Evolutionary conservation across 805 yeast species (phyloP), one percentile per base, ranked within the genome.

Genomic region (Maudiozyma bulderi): DNA sequence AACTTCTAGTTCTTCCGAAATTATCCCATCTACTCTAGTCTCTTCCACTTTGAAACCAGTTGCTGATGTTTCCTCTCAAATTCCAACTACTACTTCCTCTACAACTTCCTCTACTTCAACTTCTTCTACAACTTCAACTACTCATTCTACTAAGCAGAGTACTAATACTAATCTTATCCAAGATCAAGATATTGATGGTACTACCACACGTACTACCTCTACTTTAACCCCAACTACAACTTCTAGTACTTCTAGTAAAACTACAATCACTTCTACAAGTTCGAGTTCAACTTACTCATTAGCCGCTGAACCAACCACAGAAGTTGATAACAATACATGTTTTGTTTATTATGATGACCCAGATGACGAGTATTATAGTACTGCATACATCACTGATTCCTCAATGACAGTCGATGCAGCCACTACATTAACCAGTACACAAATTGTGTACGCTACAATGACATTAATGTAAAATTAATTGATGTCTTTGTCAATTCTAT

Each of bases 341-440:
- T 55, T 54, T 13, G 59, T 59, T 6, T 54, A 54, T 40, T 60
- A 57, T 34, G 60, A 53, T 37, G 57, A 56, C 14, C 44, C 29
- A 10, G 55, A 51, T 20, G 56, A 52, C 33, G 63, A 59, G 26
- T 63, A 64, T 47, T 64, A 64, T 53, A 61, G 64, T 31, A 64
- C 68, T 5, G 54, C 52, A 5, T 62, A 62, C 47, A 47, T 64
- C 26, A 62, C 66, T 1, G 61, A 53, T 14, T 43, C 63, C 8
- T 49, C 54, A 26, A 62, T 61, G 49, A 55, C 66, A 10, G 58
- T 65, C 7, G 67, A 63, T 58, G 67, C 67, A 13, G 63, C 63
- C n/a, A 61, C 67, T 6, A 65, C 69, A 10, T 52, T 61, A 43
- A 64, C 68, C 8, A 62, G 64, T 43, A 63, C 67, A 8, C 57